Conservation (phyloP, 2,329 filamentous ascomycete species). For the Fusarium sp. region DNA sequence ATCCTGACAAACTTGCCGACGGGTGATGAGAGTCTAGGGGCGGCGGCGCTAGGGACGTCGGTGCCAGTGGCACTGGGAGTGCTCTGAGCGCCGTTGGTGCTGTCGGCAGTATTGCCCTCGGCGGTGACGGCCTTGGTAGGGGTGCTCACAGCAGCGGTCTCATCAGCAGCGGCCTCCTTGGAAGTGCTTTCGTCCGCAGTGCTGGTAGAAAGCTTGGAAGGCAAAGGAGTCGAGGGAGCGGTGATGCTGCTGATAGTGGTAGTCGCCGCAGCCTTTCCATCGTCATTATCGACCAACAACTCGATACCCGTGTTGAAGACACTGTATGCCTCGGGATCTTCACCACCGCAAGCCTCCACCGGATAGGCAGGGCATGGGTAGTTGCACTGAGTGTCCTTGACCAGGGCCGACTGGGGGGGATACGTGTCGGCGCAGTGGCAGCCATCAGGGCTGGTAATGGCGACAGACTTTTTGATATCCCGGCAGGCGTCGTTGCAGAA, state of each 20-base stretch:
- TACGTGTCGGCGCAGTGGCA: constrained; percentile 24
- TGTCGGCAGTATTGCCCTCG: not conserved
- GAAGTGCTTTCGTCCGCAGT: not conserved
- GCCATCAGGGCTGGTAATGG: not conserved
- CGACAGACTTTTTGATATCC: not conserved
- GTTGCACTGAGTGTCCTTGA: constrained; percentile 15
- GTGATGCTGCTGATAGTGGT: not conserved
- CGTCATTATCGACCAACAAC: not conserved
- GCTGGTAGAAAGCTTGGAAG: not conserved
- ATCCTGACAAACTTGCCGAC: constrained; percentile 7
- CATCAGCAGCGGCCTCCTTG: not conserved
- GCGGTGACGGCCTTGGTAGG: not conserved
- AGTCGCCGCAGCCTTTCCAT: not conserved
- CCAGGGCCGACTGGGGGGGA: not conserved
- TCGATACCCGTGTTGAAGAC: not conserved
- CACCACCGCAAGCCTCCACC: not conserved
- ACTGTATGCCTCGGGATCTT: not conserved
- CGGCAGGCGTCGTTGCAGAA: not conserved
- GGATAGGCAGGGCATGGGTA: not conserved
- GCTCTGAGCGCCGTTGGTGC: not conserved
- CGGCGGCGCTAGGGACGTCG: constrained; percentile 4
- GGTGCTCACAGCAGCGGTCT: not conserved
- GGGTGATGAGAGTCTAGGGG: constrained; percentile 9
- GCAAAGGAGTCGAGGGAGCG: not conserved
- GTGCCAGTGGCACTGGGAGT: constrained; percentile 8